Evolutionary conservation across 2,329 filamentous ascomycete genomes (phyloP), one percentile per base, ranked within the genome.

Genomic region (Leptographium wingfieldii): DNA sequence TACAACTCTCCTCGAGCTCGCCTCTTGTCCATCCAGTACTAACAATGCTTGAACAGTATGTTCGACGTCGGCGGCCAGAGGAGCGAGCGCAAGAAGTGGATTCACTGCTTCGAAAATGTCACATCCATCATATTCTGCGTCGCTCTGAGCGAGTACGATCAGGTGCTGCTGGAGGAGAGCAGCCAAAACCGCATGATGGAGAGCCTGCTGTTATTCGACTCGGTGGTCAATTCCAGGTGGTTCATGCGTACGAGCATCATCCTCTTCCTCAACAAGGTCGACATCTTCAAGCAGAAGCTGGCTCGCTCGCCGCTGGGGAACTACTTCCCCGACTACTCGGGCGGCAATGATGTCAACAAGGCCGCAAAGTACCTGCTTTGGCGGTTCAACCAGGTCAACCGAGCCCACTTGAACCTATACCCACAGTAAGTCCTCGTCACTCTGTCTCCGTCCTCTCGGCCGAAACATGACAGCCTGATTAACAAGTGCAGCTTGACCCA

Each of bases 181-280:
- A 96, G 92, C 70, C 94, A 96, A 90, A 99, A 99, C 72, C 94
- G 94, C 64, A 99, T 99, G 94, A 96, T 97, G 90, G 94, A 99
- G 73, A 96, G 91, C 69, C 74, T 99, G 58, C 83, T 97, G 19
- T 81, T 99, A 5, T 99, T 99, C 71, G 94, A 99, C 74, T 97
- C 92, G 1, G 94, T 99, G 5, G 94, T 99, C 67, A 99, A 99
- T 75, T 97, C 94, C 38, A 82, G 94, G 67, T 99, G 94, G 94
- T 99, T 99, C 74, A 95, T 97, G 88, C 82, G 94, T 67, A 99
- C 94, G 14, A 96, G 92, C 70, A 99, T 99, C 70, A 97, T 99
- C 69, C 80, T 99, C 60, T 99, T 99, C 76, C 80, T 99, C 63
- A 99, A 99, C 78, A 99, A 99, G 73, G 94, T 99, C 66, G 94